Conservation (phyloP, 169 alveolate species). For the Cyclospora cayetanensis region DNA sequence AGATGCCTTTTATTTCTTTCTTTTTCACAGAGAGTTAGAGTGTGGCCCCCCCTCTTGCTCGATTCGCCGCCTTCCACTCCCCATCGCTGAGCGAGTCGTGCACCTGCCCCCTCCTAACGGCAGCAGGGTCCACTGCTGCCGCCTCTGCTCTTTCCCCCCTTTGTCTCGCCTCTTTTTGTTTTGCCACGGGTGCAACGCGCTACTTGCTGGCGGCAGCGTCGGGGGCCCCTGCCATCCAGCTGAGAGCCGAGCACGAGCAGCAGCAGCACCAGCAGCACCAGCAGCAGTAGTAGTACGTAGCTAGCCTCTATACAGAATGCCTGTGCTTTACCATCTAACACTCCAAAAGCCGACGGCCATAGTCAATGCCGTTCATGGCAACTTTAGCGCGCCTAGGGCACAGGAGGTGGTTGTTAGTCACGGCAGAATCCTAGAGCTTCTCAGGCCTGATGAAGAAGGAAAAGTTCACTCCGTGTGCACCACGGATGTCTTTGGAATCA, state of each 20-base stretch:
- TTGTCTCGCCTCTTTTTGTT: no score
- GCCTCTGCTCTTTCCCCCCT: no score
- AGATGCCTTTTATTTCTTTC: no score
- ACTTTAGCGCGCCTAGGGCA: conserved; percentile 97
- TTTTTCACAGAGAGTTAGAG: no score
- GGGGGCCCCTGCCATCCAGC: no score
- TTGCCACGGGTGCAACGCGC: no score
- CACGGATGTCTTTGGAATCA: conserved; percentile 95
- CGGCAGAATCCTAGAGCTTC: conserved; percentile 94
- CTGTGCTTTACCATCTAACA: conserved; percentile 96
- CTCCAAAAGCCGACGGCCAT: conserved; percentile 97
- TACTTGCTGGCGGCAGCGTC: no score
- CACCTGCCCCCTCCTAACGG: no score
- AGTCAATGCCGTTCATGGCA: conserved; percentile 96
- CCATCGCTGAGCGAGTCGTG: no score
- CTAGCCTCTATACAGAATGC: conserved; percentile 85
- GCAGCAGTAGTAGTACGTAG: background rate
- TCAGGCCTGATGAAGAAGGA: conserved; percentile 94
- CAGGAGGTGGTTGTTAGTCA: conserved; percentile 97
- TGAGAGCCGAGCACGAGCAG: background rate
- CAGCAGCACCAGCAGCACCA: background rate
- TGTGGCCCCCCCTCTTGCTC: background rate
- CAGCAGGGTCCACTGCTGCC: no score
- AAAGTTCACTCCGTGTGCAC: conserved; percentile 89
- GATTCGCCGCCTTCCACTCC: no score